A percentile compares a stretch with the other conserved stretches of the same genome.
phyloP scores from a whole-genome alignment of 2,329 filamentous ascomycete genomes.

The Exserohilum rostratum region DNA sequence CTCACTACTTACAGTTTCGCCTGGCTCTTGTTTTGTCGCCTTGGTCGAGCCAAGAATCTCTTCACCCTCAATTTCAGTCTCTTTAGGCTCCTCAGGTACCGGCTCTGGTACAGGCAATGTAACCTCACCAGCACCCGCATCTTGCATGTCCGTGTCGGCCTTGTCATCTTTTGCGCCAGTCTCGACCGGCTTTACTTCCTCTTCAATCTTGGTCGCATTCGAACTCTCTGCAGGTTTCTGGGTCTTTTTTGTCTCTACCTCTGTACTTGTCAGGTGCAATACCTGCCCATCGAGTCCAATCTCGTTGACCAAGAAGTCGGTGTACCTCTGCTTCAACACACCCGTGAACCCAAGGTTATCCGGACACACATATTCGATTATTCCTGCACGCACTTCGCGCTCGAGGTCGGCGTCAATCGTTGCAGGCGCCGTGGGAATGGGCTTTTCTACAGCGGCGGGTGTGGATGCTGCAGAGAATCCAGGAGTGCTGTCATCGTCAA shows the following conservation, averaged over 20 bases:
- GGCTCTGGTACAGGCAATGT: constrained; percentile 7
- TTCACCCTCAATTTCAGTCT: constrained; percentile 15
- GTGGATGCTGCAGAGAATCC: constrained; percentile 11
- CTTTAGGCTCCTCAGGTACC: not conserved
- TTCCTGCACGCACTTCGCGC: constrained; percentile 60
- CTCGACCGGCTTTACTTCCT: constrained; percentile 19
- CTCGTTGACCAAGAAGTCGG: constrained; percentile 92
- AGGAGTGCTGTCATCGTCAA: constrained; percentile 28
- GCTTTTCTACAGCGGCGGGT: constrained; percentile 9
- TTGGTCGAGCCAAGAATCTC: constrained; percentile 1
- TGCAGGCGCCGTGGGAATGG: constrained; percentile 13
- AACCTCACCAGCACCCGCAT: constrained; percentile 20
- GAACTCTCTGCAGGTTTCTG: constrained; percentile 22
- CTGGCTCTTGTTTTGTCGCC: constrained; percentile 14
- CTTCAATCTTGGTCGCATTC: constrained; percentile 6
- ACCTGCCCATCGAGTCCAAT: constrained; percentile 78
- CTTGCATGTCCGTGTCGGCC: constrained; percentile 26
- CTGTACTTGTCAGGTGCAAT: constrained; percentile 68
- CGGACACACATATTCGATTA: constrained; percentile 66
- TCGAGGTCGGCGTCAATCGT: constrained; percentile 40
- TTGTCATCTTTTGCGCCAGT: constrained; percentile 31
- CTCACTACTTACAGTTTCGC: constrained; percentile 21
- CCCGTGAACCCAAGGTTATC: constrained; percentile 66
- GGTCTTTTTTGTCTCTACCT: constrained; percentile 27
- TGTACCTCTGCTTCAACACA: constrained; percentile 76